Percentiles rank a stretch among this genome's conserved stretches.
Conservation (phyloP, 2,329 filamentous ascomycete genomes). For the Fusarium redolens region DNA sequence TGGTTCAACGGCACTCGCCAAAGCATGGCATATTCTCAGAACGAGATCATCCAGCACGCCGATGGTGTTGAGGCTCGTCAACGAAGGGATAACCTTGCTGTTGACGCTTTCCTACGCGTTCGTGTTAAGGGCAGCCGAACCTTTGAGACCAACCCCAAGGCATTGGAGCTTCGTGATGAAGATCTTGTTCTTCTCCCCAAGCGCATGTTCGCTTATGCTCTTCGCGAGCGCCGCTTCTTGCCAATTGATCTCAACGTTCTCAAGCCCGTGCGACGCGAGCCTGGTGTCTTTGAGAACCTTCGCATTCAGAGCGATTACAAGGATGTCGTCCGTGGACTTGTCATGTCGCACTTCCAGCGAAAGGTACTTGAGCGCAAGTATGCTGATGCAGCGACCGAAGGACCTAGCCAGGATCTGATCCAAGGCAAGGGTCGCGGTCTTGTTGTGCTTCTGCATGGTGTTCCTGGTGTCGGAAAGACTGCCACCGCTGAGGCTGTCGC, state of each 20-base stretch:
- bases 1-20: constrained; percentile 50
- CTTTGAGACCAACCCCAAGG: constrained; percentile 49
- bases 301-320: constrained; percentile 56
- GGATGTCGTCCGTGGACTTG: constrained; percentile 54
- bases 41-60: constrained; percentile 51
- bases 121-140: constrained; percentile 51
- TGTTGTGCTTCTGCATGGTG: constrained; percentile 59
- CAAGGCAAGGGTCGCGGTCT: constrained; percentile 59
- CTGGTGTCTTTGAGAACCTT: constrained; percentile 54
- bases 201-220: constrained; percentile 56
- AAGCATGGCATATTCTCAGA: constrained; percentile 49
- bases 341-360: constrained; percentile 56
- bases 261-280: constrained; percentile 51
- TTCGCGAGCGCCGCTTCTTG: constrained; percentile 55
- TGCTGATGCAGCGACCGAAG: constrained; percentile 44
- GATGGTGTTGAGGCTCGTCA: constrained; percentile 53
- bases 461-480: constrained; percentile 62
- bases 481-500: constrained; percentile 58
- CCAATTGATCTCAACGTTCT: constrained; percentile 51
- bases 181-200: constrained; percentile 53
- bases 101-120: constrained; percentile 50
- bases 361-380: constrained; percentile 52
- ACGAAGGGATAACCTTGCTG: constrained; percentile 51
- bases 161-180: constrained; percentile 43
- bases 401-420: constrained; percentile 54